Evolutionary conservation across 495 filamentous ascomycete species (phyloP).

Genomic region (Aspergillus asperescens): DNA sequence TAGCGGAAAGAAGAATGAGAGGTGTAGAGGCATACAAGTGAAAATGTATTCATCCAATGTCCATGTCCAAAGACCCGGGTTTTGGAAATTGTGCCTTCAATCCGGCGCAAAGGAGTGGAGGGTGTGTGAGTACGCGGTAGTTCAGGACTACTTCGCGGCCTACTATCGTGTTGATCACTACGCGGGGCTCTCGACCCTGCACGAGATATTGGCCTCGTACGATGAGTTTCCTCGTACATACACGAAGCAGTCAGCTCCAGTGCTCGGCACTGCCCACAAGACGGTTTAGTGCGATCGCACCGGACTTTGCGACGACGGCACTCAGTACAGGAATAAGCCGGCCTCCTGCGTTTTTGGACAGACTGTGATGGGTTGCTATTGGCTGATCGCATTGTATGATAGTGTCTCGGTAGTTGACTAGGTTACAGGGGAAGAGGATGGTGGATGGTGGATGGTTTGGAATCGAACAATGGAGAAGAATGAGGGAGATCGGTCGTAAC

Average conservation of each 20-base stretch:
- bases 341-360: not conserved
- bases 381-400: not conserved
- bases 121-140: not conserved
- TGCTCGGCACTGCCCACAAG: not conserved
- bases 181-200: not conserved
- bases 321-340: not conserved
- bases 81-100: constrained; percentile 24
- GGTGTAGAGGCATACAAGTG: constrained; percentile 18
- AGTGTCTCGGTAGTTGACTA: too few species aligned
- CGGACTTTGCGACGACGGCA: constrained; percentile 5
- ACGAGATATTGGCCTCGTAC: not conserved
- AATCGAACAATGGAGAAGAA: too few species aligned
- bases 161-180: not conserved
- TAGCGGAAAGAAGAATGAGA: constrained; percentile 4
- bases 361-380: not conserved
- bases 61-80: constrained; percentile 26
- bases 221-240: not conserved
- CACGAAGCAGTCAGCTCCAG: not conserved
- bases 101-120: not conserved
- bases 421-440: too few species aligned
- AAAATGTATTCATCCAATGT: constrained; percentile 29
- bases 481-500: too few species aligned
- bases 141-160: not conserved
- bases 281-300: not conserved
- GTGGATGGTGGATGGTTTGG: too few species aligned